Conservation (phyloP, 768 basidiomycete species). For the Mycena chlorophos region DNA sequence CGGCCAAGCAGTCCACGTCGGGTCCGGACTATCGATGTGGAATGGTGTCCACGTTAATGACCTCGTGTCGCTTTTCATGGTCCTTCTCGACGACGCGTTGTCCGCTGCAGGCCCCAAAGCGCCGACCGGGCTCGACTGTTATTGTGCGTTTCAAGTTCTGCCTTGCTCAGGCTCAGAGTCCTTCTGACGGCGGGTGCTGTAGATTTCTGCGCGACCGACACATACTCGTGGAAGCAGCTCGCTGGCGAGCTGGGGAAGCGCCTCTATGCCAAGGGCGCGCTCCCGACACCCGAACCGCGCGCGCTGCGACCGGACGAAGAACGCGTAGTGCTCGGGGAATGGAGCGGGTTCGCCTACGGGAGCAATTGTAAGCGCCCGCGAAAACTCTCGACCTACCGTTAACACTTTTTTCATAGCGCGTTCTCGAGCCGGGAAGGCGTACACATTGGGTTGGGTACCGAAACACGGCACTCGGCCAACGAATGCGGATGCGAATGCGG, state of each 20-base stretch:
- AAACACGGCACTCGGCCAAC: too few relatives aligned
- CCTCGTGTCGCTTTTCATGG: conserved; percentile 26
- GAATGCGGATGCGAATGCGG: background rate
- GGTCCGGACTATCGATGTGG: conserved; percentile 19
- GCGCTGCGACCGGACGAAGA: conserved; percentile 11
- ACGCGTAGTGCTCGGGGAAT: conserved; percentile 11
- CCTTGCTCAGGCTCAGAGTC: background rate
- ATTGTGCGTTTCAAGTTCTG: conserved; percentile 10
- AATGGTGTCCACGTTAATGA: conserved; percentile 22
- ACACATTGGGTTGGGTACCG: conserved; percentile 17
- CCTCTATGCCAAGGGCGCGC: conserved; percentile 14
- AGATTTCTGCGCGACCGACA: conserved; percentile 21
- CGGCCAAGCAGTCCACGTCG: conserved; percentile 13
- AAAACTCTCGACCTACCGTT: too few relatives aligned
- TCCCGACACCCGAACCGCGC: conserved; percentile 15
- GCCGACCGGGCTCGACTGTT: conserved; percentile 17
- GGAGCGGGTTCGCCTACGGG: conserved; percentile 22
- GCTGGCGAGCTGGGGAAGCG: conserved; percentile 13
- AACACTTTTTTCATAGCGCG: conserved; percentile 9
- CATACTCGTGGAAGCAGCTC: conserved; percentile 16
- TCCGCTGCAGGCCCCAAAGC: conserved; percentile 12
- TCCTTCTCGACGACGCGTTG: conserved; percentile 31
- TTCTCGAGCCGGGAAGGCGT: conserved; percentile 17
- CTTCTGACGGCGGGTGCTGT: background rate
- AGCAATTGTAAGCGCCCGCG: conserved; percentile 16